Evolutionary conservation across 768 basidiomycete genomes (phyloP).

Genomic region (Mycena crocata): DNA sequence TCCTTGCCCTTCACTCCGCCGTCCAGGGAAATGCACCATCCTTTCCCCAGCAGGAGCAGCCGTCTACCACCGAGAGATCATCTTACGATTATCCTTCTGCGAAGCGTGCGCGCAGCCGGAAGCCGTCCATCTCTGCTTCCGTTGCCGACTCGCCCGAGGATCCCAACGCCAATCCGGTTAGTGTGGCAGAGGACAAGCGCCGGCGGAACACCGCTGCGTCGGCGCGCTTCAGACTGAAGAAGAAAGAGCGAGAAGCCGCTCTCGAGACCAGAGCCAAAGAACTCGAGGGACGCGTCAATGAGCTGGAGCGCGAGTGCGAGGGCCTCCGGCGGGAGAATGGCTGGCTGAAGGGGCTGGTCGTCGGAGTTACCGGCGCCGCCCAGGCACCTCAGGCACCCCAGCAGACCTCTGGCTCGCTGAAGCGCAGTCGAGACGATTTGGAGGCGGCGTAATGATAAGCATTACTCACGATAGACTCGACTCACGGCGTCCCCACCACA

Average conservation of each 20-base stretch:
- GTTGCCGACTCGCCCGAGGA: slow-evolving; percentile 46
- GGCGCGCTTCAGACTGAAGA: slow-evolving; percentile 94
- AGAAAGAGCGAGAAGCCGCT: slow-evolving; percentile 94
- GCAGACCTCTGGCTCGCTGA: slow-evolving; percentile 30
- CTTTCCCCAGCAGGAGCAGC: slow-evolving; percentile 33
- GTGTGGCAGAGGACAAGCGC: slow-evolving; percentile 89
- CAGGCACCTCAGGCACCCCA: slow-evolving; percentile 51
- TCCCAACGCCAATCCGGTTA: slow-evolving; percentile 47
- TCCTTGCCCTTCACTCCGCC: slow-evolving; percentile 70
- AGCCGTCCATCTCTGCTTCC: slow-evolving; percentile 53
- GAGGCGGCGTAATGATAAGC: slow-evolving; percentile 12
- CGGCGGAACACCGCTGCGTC: slow-evolving; percentile 93
- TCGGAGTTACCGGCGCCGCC: slow-evolving; percentile 84
- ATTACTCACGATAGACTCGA: not conserved
- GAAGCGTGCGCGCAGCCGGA: slow-evolving; percentile 71
- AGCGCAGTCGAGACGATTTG: slow-evolving; percentile 50
- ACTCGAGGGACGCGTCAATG: slow-evolving; percentile 79
- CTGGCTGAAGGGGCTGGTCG: slow-evolving; percentile 91
- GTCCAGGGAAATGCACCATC: slow-evolving; percentile 42
- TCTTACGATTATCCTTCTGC: slow-evolving; percentile 51
- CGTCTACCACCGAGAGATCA: slow-evolving; percentile 29
- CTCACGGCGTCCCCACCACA: not conserved
- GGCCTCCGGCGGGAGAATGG: slow-evolving; percentile 89
- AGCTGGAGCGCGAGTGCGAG: slow-evolving; percentile 93
- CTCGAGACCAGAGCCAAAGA: slow-evolving; percentile 89